Percentiles rank a stretch among this genome's conserved stretches.
Evolutionary conservation across 192 early-diverging fungal genomes (phyloP).

Genomic region (Backusella liffmaniae): DNA sequence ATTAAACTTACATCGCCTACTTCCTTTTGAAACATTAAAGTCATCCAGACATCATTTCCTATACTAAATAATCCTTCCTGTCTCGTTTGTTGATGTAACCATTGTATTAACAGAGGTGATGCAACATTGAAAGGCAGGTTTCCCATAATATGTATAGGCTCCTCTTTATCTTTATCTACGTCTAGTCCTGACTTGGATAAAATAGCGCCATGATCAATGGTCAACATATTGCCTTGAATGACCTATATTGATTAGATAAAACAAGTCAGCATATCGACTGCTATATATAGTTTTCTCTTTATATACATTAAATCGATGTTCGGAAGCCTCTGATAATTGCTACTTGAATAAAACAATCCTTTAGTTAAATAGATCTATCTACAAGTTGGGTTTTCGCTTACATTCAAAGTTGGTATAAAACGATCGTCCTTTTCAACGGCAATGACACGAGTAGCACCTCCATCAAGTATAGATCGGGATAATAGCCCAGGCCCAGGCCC

Average conservation of each 20-base stretch:
- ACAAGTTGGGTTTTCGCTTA: constrained; percentile 17
- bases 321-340: constrained; percentile 71
- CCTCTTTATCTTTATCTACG: not conserved
- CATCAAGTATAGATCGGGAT: constrained; percentile 74
- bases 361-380: not conserved
- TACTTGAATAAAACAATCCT: constrained; percentile 18
- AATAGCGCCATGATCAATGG: constrained; percentile 53
- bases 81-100: constrained; percentile 58
- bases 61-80: constrained; percentile 60
- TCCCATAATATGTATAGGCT: constrained; percentile 64
- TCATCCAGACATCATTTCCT: constrained; percentile 54
- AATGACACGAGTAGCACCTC: constrained; percentile 59
- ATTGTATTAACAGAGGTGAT: constrained; percentile 69
- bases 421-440: constrained; percentile 74
- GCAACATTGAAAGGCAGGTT: constrained; percentile 81
- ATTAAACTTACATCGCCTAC: constrained; percentile 54
- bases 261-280: not conserved
- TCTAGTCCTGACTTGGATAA: constrained; percentile 35
- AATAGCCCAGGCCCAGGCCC: constrained; percentile 78
- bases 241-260: constrained; percentile 12
- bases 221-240: constrained; percentile 67
- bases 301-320: constrained; percentile 46
- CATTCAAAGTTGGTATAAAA: constrained; percentile 63
- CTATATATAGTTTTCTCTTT: not conserved
- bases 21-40: constrained; percentile 85